Conservation (phyloP, 257 asterid genomes). For the Penstemon barbatus region DNA sequence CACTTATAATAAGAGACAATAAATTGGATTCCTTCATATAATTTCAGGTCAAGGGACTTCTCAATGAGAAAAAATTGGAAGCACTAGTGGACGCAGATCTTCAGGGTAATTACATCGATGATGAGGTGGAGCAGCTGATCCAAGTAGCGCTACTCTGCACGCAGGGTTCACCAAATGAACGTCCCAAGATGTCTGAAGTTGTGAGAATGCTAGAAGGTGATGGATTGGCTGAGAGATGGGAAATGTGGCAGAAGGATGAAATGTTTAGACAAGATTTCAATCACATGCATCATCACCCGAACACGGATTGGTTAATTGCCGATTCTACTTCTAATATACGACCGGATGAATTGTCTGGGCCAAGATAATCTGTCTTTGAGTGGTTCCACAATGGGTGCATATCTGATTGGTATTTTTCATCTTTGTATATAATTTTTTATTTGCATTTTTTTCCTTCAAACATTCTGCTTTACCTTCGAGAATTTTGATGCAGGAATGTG, state of each 20-base stretch:
- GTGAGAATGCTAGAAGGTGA: slow-evolving; percentile 59
- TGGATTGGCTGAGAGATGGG: slow-evolving; percentile 56
- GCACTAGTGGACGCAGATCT: slow-evolving; percentile 49
- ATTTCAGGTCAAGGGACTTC: slow-evolving; percentile 46
- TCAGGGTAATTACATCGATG: slow-evolving; percentile 37
- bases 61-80: slow-evolving; percentile 42
- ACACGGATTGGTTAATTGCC: slow-evolving; percentile 40
- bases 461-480: not conserved
- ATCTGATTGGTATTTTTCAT: slow-evolving; percentile 17
- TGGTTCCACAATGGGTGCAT: not conserved
- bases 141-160: slow-evolving; percentile 55
- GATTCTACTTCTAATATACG: slow-evolving; percentile 42
- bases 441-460: not conserved
- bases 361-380: slow-evolving; percentile 33
- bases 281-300: slow-evolving; percentile 38
- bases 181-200: slow-evolving; percentile 53
- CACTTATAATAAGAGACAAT: no score
- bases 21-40: not conserved
- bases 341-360: slow-evolving; percentile 45
- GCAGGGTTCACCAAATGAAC: slow-evolving; percentile 43
- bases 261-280: slow-evolving; percentile 41
- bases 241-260: slow-evolving; percentile 54
- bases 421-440: slow-evolving; percentile 16
- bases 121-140: slow-evolving; percentile 49
- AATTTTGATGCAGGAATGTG: slow-evolving; percentile 24